A percentile compares a stretch with the other conserved stretches of the same genome.
These are phyloP conservation scores for Fimicolochytrium jonesii DNA, from an alignment of 192 early-diverging fungal species.

Conservation along the genomic window DNA sequence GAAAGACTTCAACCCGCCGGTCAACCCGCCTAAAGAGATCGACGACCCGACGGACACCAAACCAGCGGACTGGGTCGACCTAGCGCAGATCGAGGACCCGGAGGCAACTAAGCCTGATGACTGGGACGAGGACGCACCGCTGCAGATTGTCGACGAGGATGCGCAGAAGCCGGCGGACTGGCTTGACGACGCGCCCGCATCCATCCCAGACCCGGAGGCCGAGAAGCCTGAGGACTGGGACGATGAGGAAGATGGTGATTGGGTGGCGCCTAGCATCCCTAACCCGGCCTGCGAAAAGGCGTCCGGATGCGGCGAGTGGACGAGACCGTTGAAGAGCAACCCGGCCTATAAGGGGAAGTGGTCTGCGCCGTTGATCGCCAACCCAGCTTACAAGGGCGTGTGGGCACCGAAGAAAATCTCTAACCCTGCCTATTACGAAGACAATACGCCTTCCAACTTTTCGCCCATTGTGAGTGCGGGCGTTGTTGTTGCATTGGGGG, in stretches of 20 bases:
- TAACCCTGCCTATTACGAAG: conserved; percentile 85
- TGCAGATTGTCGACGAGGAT: conserved; percentile 68
- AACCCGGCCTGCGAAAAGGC: conserved; percentile 82
- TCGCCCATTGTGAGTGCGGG: conserved; percentile 56
- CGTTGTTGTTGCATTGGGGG: too few relatives aligned
- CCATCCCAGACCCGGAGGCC: conserved; percentile 73
- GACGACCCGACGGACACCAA: conserved; percentile 71
- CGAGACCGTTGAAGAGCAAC: conserved; percentile 76
- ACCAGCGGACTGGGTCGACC: conserved; percentile 86
- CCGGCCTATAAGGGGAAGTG: conserved; percentile 93
- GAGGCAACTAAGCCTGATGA: conserved; percentile 72
- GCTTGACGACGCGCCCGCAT: conserved; percentile 74
- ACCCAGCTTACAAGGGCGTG: conserved; percentile 88
- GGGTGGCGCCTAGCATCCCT: conserved; percentile 68
- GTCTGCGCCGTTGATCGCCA: conserved; percentile 78
- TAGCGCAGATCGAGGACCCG: conserved; percentile 76
- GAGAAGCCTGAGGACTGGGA: conserved; percentile 87
- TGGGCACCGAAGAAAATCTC: conserved; percentile 81
- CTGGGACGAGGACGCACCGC: conserved; percentile 88
- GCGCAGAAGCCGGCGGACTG: conserved; percentile 80
- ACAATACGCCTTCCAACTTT: conserved; percentile 70
- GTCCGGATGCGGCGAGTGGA: conserved; percentile 78
- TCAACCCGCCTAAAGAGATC: conserved; percentile 78
- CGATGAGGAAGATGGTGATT: conserved; percentile 91
- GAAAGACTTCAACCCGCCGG: conserved; percentile 75